These are phyloP conservation scores for Paraglomus brasilianum DNA, from an alignment of 192 early-diverging fungal genomes.

Conservation along the genomic window DNA sequence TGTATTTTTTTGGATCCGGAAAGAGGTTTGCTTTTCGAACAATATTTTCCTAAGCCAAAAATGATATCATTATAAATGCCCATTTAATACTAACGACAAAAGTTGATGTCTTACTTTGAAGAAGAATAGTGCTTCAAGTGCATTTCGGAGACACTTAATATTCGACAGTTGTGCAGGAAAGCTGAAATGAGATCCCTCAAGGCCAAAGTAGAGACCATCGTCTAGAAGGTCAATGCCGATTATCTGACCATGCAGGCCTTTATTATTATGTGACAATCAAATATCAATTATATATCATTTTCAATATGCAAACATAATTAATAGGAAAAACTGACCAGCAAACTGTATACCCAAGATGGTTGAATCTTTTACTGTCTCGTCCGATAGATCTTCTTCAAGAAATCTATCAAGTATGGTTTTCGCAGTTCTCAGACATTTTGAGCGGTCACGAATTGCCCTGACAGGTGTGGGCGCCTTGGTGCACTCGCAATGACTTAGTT, in stretches of 20 bases:
- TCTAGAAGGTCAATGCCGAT: conserved; percentile 8
- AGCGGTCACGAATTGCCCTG: conserved; percentile 21
- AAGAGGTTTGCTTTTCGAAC: conserved; percentile 22
- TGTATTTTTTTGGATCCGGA: conserved; percentile 7
- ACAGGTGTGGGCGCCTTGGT: not conserved
- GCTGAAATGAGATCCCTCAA: conserved; percentile 8
- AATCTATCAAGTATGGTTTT: conserved; percentile 27
- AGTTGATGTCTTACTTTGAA: conserved; percentile 10
- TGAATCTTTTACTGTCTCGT: not conserved
- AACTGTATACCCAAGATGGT: not conserved
- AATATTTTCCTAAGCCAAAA: conserved; percentile 24
- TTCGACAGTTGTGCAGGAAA: conserved; percentile 14
- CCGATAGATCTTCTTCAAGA: conserved; percentile 20
- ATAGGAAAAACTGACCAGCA: conserved; percentile 1
- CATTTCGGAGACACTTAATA: conserved; percentile 11
- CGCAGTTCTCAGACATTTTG: conserved; percentile 21
- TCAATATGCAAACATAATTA: not conserved
- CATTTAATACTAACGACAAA: not conserved
- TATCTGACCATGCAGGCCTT: conserved; percentile 1
- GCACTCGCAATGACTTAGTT: conserved; percentile 30
- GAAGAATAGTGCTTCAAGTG: conserved; percentile 3
- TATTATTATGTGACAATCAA: not conserved
- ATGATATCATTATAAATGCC: not conserved
- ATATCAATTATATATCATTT: not conserved
- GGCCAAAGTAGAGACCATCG: conserved; percentile 14